phyloP scores from a whole-genome alignment of 176 grass and related monocot genomes.

The Guadua angustifolia region DNA sequence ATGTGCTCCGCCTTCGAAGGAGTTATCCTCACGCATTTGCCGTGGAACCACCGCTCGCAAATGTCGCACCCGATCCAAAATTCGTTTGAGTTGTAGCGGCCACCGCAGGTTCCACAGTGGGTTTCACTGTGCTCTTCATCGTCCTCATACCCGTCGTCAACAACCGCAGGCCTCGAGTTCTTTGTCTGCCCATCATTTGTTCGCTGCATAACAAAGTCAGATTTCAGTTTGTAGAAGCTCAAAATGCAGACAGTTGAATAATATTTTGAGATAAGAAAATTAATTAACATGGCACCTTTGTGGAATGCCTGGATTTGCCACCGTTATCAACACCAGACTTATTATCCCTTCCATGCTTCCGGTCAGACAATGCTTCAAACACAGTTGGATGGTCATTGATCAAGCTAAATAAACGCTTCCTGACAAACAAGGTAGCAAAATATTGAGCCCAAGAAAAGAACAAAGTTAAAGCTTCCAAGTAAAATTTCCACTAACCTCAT shows the following conservation, averaged over 20 bases:
- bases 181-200: conserved; percentile 40
- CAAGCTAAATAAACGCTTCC: conserved; percentile 72
- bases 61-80: conserved; percentile 73
- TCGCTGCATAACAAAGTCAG: conserved; percentile 35
- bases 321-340: conserved; percentile 48
- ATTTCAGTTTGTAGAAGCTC: background rate
- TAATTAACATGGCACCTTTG: conserved; percentile 49
- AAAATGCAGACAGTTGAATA: background rate
- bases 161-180: conserved; percentile 2
- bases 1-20: conserved; percentile 67
- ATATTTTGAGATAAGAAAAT: conserved; percentile 28
- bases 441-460: background rate
- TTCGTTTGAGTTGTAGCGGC: conserved; percentile 55
- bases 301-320: conserved; percentile 57
- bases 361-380: conserved; percentile 54
- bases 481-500: conserved; percentile 16
- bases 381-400: conserved; percentile 69
- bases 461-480: background rate
- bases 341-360: conserved; percentile 54
- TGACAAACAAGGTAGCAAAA: conserved; percentile 36
- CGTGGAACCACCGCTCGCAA: conserved; percentile 76
- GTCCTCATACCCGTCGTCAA: conserved; percentile 35
- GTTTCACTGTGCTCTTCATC: conserved; percentile 67
- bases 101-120: conserved; percentile 56
- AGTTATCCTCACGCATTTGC: conserved; percentile 71